Evolutionary conservation across 108 stramenopile genomes (phyloP), one percentile per base, ranked within the genome.

Genomic region (Stephanodiscus triporus): DNA sequence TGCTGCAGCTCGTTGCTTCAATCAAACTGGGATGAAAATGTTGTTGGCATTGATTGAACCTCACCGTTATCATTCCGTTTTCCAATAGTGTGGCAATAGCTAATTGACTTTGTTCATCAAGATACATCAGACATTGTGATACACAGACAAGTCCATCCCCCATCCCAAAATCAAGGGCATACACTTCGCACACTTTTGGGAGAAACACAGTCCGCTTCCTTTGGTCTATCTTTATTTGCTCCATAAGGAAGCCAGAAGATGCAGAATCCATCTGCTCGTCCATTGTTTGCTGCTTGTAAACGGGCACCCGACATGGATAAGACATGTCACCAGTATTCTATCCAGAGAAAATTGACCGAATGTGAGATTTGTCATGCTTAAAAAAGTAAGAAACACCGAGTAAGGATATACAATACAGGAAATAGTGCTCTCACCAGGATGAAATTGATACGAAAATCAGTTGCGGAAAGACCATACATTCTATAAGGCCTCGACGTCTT

Each of bases 161-260:
- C 47, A 71, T 75, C 27, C 88, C 90, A 80, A 93, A 96, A 63
- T 96, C 93, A 70, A 81, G 75, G 23, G 86, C 77, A 74, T 88
- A 94, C n/a, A 93, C 82, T 53, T 94, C 92, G 51, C 90, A 91
- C 2, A 94, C 87, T 74, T 93, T 91, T 19, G 95, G 95, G 17
- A 96, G 47, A 2, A 89, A 67, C 0, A 95, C 77, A 5, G 70
- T 62, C 27, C 86, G 58, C 57, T 85, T 88, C 19, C 63, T 77
- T 9, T 42, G 38, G 66, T 96, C 90, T 16, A 94, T 87, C 58
- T 82, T 59, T 29, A 97, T 49, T 42, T 92, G 86, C 24, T 84
- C 66, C 29, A 70, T 68, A 13, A 97, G 74, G 59, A 91, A 91
- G 7, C 42, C 69, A 37, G 70, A 70, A 34, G 91, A 74, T 32